Conservation (phyloP, 2,329 filamentous ascomycete genomes). For the Cytospora chrysosperma region DNA sequence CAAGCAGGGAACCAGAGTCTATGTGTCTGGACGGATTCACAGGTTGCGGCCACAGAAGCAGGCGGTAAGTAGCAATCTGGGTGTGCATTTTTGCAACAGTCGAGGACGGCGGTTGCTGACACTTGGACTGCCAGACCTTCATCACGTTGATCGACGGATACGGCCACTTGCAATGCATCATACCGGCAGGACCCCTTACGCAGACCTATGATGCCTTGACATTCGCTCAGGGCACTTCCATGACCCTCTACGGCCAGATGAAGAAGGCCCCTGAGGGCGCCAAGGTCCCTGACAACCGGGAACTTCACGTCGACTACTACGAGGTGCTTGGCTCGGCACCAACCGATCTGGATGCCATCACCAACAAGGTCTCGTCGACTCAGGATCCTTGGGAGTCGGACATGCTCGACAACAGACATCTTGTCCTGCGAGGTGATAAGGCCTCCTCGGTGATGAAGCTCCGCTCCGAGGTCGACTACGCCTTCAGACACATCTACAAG, state of each 20-base stretch:
- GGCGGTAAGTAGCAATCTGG: conserved; percentile 54
- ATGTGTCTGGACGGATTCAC: conserved; percentile 81
- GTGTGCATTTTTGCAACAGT: no score
- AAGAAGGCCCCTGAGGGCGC: conserved; percentile 74
- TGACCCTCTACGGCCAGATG: conserved; percentile 82
- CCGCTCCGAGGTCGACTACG: conserved; percentile 74
- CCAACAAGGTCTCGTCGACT: conserved; percentile 66
- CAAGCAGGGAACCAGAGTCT: conserved; percentile 69
- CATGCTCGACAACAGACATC: conserved; percentile 68
- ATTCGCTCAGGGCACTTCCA: conserved; percentile 82
- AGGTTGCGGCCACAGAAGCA: conserved; percentile 79
- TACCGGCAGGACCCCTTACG: conserved; percentile 73
- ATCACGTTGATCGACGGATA: conserved; percentile 84
- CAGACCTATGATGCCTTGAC: conserved; percentile 91
- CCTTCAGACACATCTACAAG: conserved; percentile 77
- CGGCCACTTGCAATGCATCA: conserved; percentile 79
- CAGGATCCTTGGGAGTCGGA: conserved; percentile 54
- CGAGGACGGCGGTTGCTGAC: conserved; percentile 1
- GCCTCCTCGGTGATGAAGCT: conserved; percentile 86
- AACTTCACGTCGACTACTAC: conserved; percentile 90
- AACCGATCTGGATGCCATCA: conserved; percentile 86
- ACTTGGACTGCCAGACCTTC: conserved; percentile 47
- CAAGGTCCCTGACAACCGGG: conserved; percentile 78
- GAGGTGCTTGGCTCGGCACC: conserved; percentile 75
- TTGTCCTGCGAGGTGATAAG: conserved; percentile 80